Percentiles rank a stretch among this genome's conserved stretches.
Evolutionary conservation across 2,329 filamentous ascomycete species (phyloP).

Genomic region (Davidsoniella eucalypti): DNA sequence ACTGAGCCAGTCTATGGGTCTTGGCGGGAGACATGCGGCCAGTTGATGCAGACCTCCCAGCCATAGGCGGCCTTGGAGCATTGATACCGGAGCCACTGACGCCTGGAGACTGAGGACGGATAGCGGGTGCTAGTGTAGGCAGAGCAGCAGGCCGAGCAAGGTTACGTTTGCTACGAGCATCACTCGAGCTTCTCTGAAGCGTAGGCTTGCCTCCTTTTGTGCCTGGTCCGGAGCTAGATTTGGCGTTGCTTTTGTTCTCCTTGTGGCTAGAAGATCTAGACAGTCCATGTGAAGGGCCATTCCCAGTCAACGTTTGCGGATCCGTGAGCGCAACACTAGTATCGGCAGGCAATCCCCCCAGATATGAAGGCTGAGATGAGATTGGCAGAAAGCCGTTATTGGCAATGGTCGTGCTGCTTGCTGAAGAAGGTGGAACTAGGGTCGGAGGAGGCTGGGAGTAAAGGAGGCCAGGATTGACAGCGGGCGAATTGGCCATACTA

Average conservation of each 20-base stretch:
- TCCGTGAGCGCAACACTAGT: constrained; percentile 2
- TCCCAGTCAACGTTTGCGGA: constrained; percentile 7
- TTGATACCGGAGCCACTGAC: constrained; percentile 8
- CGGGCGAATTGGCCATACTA: constrained; percentile 15
- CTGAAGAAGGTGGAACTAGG: constrained; percentile 23
- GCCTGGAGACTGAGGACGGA: constrained; percentile 19
- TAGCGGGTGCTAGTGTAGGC: constrained; percentile 31
- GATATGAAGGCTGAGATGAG: not conserved
- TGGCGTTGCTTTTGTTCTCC: constrained; percentile 22
- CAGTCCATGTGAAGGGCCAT: constrained; percentile 14
- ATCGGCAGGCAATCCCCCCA: not conserved
- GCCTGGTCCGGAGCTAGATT: constrained; percentile 30
- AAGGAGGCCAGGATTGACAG: constrained; percentile 43
- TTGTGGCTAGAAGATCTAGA: constrained; percentile 30
- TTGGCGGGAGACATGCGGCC: constrained; percentile 37
- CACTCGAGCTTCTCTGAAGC: constrained; percentile 38
- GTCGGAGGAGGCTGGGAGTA: constrained; percentile 33
- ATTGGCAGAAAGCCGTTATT: not conserved
- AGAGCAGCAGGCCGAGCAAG: constrained; percentile 24
- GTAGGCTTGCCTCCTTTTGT: constrained; percentile 31
- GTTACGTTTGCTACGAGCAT: constrained; percentile 32
- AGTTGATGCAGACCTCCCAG: constrained; percentile 21
- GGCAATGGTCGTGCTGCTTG: not conserved
- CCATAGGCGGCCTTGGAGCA: constrained; percentile 17
- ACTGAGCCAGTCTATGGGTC: constrained; percentile 29